Evolutionary conservation across 2,329 filamentous ascomycete genomes (phyloP), one percentile per base, ranked within the genome.

Genomic region (Anisogramma anomala): DNA sequence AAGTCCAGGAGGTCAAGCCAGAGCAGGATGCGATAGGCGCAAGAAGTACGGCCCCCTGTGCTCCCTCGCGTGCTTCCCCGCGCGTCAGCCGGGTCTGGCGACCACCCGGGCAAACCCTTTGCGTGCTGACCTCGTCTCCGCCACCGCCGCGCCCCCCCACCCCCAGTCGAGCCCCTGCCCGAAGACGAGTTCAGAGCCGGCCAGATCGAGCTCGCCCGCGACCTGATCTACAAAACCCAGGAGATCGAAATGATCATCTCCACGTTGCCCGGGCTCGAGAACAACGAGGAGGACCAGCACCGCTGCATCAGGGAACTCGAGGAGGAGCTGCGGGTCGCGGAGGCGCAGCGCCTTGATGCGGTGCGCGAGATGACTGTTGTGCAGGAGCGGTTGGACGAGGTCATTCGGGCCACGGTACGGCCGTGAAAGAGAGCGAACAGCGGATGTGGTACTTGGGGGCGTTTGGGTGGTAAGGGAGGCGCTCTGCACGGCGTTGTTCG

Each of bases 161-260:
- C n/a, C n/a, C 25, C 48, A 76, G 77, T 82, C 15, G 72, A 79
- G 17, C 71, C 79, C 3, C 67, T 81, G 19, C 66, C 75, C 1
- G 61, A 71, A 8, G 76, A 82, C 31, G 73, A 76, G 37, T 84
- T 85, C 60, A 68, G 72, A 41, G 71, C 73, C 3, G 75, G 79
- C 34, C 72, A 86, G 55, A 67, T 77, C 46, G 84, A 89, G 58
- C 67, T 91, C 39, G 82, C 83, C 27, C 73, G 75, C 47, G 84
- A 89, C 56, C 67, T 91, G 19, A 79, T 89, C 43, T 59, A 83
- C 43, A 86, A 88, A 54, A 81, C 87, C 53, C 83, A 88, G 62
- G 82, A 89, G 63, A 86, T 91, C 47, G 84, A 91, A 58, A 68
- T 75, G 33, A 64, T 91, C 35, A 83, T 89, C 43, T 81, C 78